Conservation (phyloP, 805 yeast genomes). For the Wickerhamomyces silvicola region DNA sequence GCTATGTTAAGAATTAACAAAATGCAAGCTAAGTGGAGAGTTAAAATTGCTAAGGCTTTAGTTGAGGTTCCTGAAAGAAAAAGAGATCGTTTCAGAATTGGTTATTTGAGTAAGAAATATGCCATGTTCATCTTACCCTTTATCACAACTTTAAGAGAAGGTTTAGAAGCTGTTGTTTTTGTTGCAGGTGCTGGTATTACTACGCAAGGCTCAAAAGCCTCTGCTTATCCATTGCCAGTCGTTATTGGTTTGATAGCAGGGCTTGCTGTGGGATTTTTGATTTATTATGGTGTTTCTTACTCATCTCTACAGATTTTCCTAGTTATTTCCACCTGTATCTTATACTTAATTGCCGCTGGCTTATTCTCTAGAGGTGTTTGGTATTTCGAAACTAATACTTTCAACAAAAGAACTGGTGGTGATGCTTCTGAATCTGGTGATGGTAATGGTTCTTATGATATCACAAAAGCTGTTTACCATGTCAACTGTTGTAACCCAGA, state of each 20-base stretch:
- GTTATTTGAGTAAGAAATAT: conserved; percentile 62
- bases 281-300: conserved; percentile 79
- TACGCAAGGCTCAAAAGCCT: conserved; percentile 43
- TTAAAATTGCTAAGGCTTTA: conserved; percentile 83
- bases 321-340: conserved; percentile 79
- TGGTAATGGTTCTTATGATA: conserved; percentile 93
- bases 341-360: conserved; percentile 88
- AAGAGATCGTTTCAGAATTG: conserved; percentile 46
- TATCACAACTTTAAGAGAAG: conserved; percentile 91
- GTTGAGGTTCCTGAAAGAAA: conserved; percentile 48
- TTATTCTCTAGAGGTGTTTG: conserved; percentile 90
- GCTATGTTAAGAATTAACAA: conserved; percentile 94
- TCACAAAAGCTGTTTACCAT: conserved; percentile 81
- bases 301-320: conserved; percentile 84
- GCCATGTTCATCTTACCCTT: conserved; percentile 87
- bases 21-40: conserved; percentile 96
- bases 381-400: conserved; percentile 72
- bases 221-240: conserved; percentile 91
- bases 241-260: conserved; percentile 83
- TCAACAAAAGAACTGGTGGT: conserved; percentile 72
- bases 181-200: conserved; percentile 92
- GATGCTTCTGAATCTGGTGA: conserved; percentile 90
- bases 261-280: conserved; percentile 53
- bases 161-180: conserved; percentile 92
- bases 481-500: conserved; percentile 97